These are phyloP conservation scores for Xylaria curta DNA, from an alignment of 495 filamentous ascomycete genomes.

Conservation along the genomic window DNA sequence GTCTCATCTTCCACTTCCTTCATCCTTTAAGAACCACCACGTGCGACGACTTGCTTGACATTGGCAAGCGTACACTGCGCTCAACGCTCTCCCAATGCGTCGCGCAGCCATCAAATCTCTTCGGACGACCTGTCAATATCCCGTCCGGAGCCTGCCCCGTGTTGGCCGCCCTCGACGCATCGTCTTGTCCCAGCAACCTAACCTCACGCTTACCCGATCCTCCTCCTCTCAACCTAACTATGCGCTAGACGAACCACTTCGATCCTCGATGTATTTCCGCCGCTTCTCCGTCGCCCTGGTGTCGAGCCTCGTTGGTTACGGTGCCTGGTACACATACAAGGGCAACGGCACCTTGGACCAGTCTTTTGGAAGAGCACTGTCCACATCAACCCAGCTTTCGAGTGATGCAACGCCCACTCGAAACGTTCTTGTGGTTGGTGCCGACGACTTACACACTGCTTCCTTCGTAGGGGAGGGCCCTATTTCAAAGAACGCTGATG, in stretches of 20 bases:
- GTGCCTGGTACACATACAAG: conserved; percentile 56
- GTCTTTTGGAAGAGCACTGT: conserved; percentile 37
- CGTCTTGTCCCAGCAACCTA: conserved; percentile 33
- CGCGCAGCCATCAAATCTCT: conserved; percentile 52
- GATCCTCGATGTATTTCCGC: conserved; percentile 58
- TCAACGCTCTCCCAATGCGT: conserved; percentile 48
- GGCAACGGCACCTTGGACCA: conserved; percentile 41
- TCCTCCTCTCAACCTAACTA: conserved; percentile 34
- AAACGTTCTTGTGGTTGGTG: conserved; percentile 75
- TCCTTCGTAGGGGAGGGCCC: conserved; percentile 81
- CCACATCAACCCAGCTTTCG: conserved; percentile 39
- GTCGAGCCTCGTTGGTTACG: conserved; percentile 58
- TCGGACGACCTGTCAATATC: conserved; percentile 52
- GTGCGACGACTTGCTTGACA: conserved; percentile 22
- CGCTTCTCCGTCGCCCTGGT: conserved; percentile 50
- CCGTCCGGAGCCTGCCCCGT: conserved; percentile 48
- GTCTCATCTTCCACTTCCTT: conserved; percentile 17
- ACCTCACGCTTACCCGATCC: conserved; percentile 32
- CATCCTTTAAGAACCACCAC: conserved; percentile 25
- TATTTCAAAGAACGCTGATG: conserved; percentile 82
- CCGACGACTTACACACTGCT: conserved; percentile 83
- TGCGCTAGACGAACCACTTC: conserved; percentile 47
- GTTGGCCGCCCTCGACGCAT: conserved; percentile 44
- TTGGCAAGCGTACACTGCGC: conserved; percentile 32
- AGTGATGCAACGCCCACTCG: conserved; percentile 42